Evolutionary conservation across 208 protist species (phyloP).

Genomic region (Porcisia hertigi): DNA sequence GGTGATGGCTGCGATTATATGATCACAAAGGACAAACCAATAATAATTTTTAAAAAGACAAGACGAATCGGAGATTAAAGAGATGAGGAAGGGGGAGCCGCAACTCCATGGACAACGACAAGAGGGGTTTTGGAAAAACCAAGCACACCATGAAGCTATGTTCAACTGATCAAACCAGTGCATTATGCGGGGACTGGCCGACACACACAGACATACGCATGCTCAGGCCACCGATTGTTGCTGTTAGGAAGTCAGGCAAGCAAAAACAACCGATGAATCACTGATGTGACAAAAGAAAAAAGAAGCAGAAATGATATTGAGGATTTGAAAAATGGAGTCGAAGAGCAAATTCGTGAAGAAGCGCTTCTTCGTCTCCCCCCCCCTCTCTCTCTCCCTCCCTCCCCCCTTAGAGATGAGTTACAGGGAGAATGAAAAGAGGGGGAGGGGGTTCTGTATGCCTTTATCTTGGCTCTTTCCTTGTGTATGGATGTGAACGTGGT

Average conservation of each 20-base stretch:
- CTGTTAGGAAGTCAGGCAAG: neutral
- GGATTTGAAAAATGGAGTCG: neutral
- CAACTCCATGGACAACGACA: too few species aligned
- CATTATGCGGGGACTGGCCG: too few species aligned
- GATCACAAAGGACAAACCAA: too few species aligned
- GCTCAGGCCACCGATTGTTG: neutral
- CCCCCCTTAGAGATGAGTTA: neutral
- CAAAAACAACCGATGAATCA: neutral
- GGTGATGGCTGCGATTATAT: too few species aligned
- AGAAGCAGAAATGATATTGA: neutral
- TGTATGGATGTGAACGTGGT: neutral
- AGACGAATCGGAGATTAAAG: too few species aligned
- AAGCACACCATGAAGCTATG: too few species aligned
- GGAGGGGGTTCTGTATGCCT: neutral
- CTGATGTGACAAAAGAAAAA: neutral
- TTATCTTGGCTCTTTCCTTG: neutral
- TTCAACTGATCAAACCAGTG: too few species aligned
- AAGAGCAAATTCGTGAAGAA: constrained; percentile 4
- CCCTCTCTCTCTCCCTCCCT: neutral
- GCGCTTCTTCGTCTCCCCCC: neutral
- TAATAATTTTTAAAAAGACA: too few species aligned
- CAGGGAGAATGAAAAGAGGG: neutral
- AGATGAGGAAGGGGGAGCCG: too few species aligned
- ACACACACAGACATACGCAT: neutral
- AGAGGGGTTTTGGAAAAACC: too few species aligned